These are phyloP conservation scores for Phytophthora cactorum DNA, from an alignment of 352 stramenopile species.

Conservation along the genomic window DNA sequence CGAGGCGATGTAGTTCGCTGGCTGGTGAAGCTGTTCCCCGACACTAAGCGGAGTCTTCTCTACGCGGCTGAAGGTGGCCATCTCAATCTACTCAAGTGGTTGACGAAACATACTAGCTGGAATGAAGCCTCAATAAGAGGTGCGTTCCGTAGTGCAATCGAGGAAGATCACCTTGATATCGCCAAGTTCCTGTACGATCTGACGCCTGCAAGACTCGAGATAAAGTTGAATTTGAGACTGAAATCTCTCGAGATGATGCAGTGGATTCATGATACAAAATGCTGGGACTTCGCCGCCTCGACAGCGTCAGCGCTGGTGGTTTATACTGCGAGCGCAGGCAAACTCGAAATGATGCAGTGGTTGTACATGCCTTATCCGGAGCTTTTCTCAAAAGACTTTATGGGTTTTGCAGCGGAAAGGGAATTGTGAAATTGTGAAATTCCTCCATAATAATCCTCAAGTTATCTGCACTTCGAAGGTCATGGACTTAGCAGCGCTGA, in stretches of 20 bases:
- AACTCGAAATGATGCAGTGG: no score
- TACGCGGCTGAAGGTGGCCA: background rate
- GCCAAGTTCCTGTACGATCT: background rate
- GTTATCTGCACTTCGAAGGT: background rate
- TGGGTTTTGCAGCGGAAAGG: background rate
- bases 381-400: no score
- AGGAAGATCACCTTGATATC: background rate
- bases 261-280: no score
- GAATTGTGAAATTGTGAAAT: background rate
- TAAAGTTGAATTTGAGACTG: background rate
- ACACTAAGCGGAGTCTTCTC: background rate
- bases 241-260: background rate
- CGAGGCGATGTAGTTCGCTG: background rate
- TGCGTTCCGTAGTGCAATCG: background rate
- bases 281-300: no score
- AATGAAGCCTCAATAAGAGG: background rate
- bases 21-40: background rate
- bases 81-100: background rate
- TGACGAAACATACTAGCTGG: background rate
- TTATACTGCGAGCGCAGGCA: no score
- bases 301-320: no score
- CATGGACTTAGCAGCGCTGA: background rate
- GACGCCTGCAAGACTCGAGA: background rate
- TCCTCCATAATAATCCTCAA: background rate
- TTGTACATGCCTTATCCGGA: no score